Evolutionary conservation across 208 protist species (phyloP).

Genomic region (Trichomonas gallinae): DNA sequence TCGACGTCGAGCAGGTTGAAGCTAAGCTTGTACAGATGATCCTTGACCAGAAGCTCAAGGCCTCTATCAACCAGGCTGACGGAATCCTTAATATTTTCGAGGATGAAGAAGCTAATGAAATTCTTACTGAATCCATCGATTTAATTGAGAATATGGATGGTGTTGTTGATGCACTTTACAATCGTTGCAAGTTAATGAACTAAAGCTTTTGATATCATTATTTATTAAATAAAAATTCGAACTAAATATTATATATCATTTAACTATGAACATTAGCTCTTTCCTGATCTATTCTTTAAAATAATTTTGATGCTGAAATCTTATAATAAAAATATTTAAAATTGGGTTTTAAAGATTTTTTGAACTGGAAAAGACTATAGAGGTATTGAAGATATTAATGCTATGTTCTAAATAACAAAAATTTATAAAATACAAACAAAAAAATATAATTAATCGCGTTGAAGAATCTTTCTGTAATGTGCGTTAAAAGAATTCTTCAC

Average conservation of each 20-base stretch:
- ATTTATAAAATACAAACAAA: no score
- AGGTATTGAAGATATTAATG: no score
- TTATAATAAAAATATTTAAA: no score
- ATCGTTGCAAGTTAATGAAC: background rate
- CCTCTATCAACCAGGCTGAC: background rate
- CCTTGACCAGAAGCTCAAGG: background rate
- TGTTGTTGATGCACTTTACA: background rate
- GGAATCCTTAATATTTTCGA: background rate
- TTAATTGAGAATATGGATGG: background rate
- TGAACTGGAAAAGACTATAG: no score
- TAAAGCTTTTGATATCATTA: background rate
- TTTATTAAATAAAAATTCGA: background rate
- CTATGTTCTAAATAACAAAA: no score
- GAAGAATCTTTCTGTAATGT: background rate
- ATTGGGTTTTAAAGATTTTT: no score
- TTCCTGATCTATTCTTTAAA: no score
- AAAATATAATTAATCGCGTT: no score
- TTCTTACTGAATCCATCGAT: background rate
- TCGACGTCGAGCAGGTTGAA: background rate
- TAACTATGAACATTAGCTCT: no score
- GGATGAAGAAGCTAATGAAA: background rate
- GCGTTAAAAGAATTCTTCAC: background rate
- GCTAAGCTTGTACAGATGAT: conserved; percentile 13
- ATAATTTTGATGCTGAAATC: no score
- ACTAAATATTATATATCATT: no score